Percentiles rank a stretch among this genome's conserved stretches.
phyloP scores from a whole-genome alignment of 2,329 filamentous ascomycete species.

The Nannizzia gypsea region DNA sequence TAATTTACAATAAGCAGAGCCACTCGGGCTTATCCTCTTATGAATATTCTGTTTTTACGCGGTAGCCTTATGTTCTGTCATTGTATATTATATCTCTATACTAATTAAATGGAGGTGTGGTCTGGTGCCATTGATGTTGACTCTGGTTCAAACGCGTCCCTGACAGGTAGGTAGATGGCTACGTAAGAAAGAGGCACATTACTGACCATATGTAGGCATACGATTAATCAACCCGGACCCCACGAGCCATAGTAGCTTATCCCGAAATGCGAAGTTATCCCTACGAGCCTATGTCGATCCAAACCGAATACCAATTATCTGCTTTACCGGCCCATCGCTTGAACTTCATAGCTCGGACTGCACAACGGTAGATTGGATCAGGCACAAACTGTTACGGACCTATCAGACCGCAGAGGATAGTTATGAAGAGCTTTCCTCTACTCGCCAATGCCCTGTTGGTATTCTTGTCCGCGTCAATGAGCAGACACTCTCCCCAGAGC shows the following conservation, averaged over 20 bases:
- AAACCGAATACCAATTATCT: conserved; percentile 30
- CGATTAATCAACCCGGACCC: conserved; percentile 25
- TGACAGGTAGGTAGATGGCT: background rate
- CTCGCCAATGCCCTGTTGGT: conserved; percentile 29
- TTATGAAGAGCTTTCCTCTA: conserved; percentile 21
- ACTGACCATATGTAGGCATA: conserved; percentile 10
- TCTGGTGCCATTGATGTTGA: conserved; percentile 10
- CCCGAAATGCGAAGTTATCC: conserved; percentile 23
- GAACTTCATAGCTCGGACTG: conserved; percentile 27
- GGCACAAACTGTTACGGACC: conserved; percentile 25
- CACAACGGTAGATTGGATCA: conserved; percentile 29
- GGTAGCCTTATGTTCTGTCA: conserved; percentile 13
- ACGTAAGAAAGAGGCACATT: background rate
- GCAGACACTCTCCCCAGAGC: conserved; percentile 4
- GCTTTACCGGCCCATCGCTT: conserved; percentile 29
- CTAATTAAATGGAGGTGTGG: conserved; percentile 22
- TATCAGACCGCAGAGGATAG: conserved; percentile 19
- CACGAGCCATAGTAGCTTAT: conserved; percentile 24
- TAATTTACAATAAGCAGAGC: background rate
- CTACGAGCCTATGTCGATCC: conserved; percentile 30
- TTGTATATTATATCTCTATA: background rate
- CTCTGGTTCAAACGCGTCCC: background rate
- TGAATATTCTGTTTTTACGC: background rate
- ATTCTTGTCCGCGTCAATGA: conserved; percentile 26
- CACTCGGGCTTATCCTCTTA: background rate